Conservation (phyloP, 352 stramenopile species). For the Phytophthora sp. region DNA sequence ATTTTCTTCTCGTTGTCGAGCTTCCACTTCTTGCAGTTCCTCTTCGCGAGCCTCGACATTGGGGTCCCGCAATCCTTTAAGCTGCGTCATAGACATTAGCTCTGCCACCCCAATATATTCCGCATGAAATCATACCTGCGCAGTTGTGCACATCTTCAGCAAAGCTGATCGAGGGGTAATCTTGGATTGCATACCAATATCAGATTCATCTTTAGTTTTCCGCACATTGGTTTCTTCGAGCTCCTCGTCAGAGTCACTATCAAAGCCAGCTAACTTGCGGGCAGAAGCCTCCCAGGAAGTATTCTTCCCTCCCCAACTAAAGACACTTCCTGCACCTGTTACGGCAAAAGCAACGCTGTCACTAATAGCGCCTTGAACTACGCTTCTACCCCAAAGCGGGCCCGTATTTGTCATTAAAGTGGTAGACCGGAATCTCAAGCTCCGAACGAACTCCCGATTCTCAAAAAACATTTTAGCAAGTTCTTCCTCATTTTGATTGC, state of each 20-base stretch:
- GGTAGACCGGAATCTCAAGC: constrained; percentile 67
- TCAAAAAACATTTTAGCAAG: constrained; percentile 74
- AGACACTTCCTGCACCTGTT: constrained; percentile 83
- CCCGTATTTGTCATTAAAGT: constrained; percentile 90
- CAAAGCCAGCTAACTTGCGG: constrained; percentile 31
- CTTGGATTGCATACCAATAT: constrained; percentile 22
- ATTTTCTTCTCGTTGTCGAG: constrained; percentile 55
- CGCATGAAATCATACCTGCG: constrained; percentile 38
- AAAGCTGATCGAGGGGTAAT: constrained; percentile 57
- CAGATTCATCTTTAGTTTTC: constrained; percentile 13
- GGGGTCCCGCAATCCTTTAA: constrained; percentile 43
- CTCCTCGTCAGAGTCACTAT: constrained; percentile 36
- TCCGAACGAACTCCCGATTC: constrained; percentile 67
- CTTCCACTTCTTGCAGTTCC: constrained; percentile 52
- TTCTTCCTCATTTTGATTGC: constrained; percentile 52
- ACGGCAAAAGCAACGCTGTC: constrained; percentile 91
- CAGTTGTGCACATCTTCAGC: constrained; percentile 53
- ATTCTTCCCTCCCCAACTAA: constrained; percentile 88
- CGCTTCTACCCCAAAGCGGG: constrained; percentile 88
- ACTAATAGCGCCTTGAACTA: constrained; percentile 77
- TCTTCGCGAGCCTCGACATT: constrained; percentile 55
- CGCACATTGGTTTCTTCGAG: constrained; percentile 11
- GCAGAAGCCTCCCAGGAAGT: constrained; percentile 45
- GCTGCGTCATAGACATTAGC: constrained; percentile 34
- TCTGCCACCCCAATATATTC: no score